Base-by-base conservation (phyloP, 2,329 filamentous ascomycete species). In the Aspergillus ochraceoroseus region DNA sequence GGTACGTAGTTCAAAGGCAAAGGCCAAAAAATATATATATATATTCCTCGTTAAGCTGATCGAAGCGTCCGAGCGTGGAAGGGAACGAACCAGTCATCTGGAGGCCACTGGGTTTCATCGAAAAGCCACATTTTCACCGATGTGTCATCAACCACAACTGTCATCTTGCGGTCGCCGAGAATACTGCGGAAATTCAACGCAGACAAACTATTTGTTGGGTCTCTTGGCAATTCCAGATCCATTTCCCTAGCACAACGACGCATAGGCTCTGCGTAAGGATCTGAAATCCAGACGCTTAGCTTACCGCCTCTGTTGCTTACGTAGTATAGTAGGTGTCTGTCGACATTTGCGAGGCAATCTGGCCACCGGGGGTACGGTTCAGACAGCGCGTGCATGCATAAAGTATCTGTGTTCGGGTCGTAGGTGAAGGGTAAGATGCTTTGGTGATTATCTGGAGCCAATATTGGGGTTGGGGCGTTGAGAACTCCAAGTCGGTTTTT, bases 51-150 rank as follows among this genome's bases (percentile, higher is more conserved):
- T n/a, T n/a, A n/a, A n/a, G n/a, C n/a, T n/a, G n/a, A n/a, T n/a
- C n/a, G n/a, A n/a, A n/a, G n/a, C n/a, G n/a, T n/a, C n/a, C n/a
- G n/a, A n/a, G n/a, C n/a, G n/a, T n/a, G n/a, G n/a, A n/a, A n/a
- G n/a, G n/a, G n/a, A n/a, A n/a, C n/a, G n/a, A n/a, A n/a, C n/a
- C n/a, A n/a, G n/a, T n/a, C n/a, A n/a, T n/a, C n/a, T n/a, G n/a
- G n/a, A n/a, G n/a, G n/a, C n/a, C n/a, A n/a, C n/a, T n/a, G n/a
- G n/a, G n/a, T n/a, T n/a, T 9, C 20, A 22, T 5, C 43, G 38
- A 62, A 59, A 27, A 38, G 52, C 56, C 53, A 61, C 3, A 55
- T 41, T 30, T 43, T 43, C 26, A 51, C 12, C 11, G 49, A 50
- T 4, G 19, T 37, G 6, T 40, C 35, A 40, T 49, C 40, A 3